phyloP scores from a whole-genome alignment of 306 rosid species.

The Pterocarpus macrocarpus region DNA sequence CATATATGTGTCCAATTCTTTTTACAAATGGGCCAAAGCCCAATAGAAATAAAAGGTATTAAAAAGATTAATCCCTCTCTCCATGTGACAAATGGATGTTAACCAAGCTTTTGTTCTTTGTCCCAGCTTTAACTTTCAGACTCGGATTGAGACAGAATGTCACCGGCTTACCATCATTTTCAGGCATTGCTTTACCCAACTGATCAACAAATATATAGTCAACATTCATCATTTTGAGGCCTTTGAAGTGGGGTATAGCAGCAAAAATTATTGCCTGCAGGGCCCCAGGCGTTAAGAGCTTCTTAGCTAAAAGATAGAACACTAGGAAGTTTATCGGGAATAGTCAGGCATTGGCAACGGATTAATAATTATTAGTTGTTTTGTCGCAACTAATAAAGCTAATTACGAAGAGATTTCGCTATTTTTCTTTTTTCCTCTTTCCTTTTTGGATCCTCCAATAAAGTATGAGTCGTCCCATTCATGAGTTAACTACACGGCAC shows the following conservation, averaged over 20 bases:
- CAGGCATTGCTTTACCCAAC: neutral
- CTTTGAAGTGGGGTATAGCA: conserved; percentile 11
- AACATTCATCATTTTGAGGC: conserved; percentile 22
- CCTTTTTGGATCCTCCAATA: neutral
- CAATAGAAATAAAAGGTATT: too few species aligned
- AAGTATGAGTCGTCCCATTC: too few species aligned
- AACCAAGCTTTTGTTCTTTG: neutral
- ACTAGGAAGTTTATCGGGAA: too few species aligned
- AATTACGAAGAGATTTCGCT: neutral
- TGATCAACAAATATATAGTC: conserved; percentile 32
- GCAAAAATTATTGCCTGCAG: neutral
- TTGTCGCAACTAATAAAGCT: too few species aligned
- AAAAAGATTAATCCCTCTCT: neutral
- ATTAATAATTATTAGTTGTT: too few species aligned
- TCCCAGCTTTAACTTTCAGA: neutral
- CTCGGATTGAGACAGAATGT: neutral
- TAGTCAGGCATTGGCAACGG: too few species aligned
- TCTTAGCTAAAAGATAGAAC: too few species aligned
- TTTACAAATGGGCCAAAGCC: too few species aligned
- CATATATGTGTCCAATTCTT: too few species aligned
- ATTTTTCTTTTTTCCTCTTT: neutral
- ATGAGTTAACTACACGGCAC: neutral
- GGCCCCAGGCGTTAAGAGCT: neutral
- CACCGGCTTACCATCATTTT: neutral
- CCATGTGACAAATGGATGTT: neutral